Evolutionary conservation across 1,284 basidiomycete species (phyloP), one percentile per base, ranked within the genome.

Genomic region (Austroboletus novae-zelandiae): DNA sequence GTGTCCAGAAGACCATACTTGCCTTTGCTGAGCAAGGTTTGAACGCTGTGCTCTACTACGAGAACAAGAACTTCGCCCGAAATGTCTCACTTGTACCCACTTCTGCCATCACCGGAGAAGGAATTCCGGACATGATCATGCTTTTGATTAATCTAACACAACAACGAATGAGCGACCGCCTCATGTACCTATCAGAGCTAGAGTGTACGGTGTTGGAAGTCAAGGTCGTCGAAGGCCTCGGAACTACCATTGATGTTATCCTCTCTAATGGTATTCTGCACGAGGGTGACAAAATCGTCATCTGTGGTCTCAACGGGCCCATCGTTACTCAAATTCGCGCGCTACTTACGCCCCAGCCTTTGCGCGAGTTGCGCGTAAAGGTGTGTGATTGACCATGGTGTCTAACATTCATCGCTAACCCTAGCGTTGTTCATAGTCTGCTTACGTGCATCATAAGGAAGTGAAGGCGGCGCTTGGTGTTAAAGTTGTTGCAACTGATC

Each of bases 171-270:
- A 95, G 90, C 67, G 92, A 96, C 67, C 82, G 88, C 45, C 79
- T 99, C 58, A 99, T 99, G 97, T 99, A 98, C 74, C 82, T 99
- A 51, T 94, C 94, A 29, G 95, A 98, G 71, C 79, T 99, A 49
- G 95, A 98, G 74, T 98, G 95, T 71, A 99, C 97, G n/a, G 94
- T 99, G 20, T 82, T 99, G 50, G 97, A 99, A 72, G 97, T 99
- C 70, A 99, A 99, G 80, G 92, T 98, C 57, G 88, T 99, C 62
- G 97, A 99, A 72, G 97, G 97, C 68, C 78, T 99, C 46, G 97
- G 97, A 43, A 99, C 96, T 36, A 99, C 97, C 2, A 95, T 99
- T 62, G 97, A 99, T 75, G 94, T 99, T 31, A 88, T 99, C 15
- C 78, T 99, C 50, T 95, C 93, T 32, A 99, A 99, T 69, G 97